These are phyloP conservation scores for Tolypocladium endophyticum DNA, from an alignment of 2,329 filamentous ascomycete genomes.

Conservation along the genomic window DNA sequence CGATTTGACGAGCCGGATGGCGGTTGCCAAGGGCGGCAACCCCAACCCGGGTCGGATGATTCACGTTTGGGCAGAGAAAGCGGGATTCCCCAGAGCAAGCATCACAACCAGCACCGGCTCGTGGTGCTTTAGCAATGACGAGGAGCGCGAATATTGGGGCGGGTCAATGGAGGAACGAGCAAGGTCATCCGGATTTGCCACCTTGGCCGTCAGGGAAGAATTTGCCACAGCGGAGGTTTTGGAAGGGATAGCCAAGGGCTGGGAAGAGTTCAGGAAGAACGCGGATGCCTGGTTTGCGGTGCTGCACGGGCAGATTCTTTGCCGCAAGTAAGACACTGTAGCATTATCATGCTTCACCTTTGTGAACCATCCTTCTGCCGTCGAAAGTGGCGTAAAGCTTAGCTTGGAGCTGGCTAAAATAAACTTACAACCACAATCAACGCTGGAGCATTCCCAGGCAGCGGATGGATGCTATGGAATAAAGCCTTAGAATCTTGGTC, in stretches of 20 bases:
- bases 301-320: not conserved
- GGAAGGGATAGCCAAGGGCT: not conserved
- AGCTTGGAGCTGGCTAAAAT: no score
- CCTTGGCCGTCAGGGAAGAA: not conserved
- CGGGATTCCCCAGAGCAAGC: not conserved
- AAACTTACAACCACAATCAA: not conserved
- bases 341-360: no score
- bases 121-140: not conserved
- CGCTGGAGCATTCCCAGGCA: no score
- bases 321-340: not conserved
- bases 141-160: not conserved
- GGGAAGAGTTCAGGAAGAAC: not conserved
- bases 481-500: no score
- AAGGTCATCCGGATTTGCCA: not conserved
- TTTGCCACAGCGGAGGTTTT: not conserved
- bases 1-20: not conserved
- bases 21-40: not conserved
- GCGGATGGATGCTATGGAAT: no score
- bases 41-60: not conserved
- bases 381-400: no score
- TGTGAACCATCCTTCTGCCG: no score
- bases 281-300: not conserved
- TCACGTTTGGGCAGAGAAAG: not conserved
- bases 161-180: not conserved
- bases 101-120: not conserved